Base-by-base conservation (phyloP, 768 basidiomycete genomes). In the Podaxis sp. region DNA sequence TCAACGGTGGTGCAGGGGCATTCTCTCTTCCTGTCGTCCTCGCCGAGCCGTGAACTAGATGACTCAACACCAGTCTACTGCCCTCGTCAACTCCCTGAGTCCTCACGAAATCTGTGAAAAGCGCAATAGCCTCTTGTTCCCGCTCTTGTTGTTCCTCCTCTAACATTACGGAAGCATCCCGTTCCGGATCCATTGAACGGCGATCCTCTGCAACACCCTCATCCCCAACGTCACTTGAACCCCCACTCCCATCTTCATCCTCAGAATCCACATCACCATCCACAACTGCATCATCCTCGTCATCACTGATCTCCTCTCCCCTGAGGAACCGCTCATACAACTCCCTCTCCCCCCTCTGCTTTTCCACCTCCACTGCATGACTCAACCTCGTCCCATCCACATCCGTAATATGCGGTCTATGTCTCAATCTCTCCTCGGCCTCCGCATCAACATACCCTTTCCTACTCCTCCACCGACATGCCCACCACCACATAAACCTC, bases 271-370 rank as follows among this genome's bases (percentile, higher is more conserved):
- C 68, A n/a, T 54, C 71, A 15, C 70, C 69, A 74, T 80, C 49
- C 79, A 69, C 57, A 62, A 65, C 38, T 68, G 71, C 61, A 72
- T 75, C 72, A 72, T 74, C 73, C 8, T 74, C 74, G 19, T 80
- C 80, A 24, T 78, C 77, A 38, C 74, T 76, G 7, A 79, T 76
- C 52, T 75, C 75, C 57, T 89, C 88, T 11, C 87, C 89, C 15
- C 80, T 76, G 64, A 89, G 73, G 66, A 91, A 90, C 36, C 82
- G 76, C 62, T 74, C 71, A 69, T 89, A 90, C 1, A 81, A 61
- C 40, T 79, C 77, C 27, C 68, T 73, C 4, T 79, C 78, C 24
- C 66, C 74, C 49, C 64, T 64, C n/a, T 66, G 64, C 17, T 54
- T 60, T 15, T 66, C 65, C 29, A 59, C 65, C n/a, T 74, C 68